Conservation (phyloP, 257 asterid species). For the Primulina huaijiensis region DNA sequence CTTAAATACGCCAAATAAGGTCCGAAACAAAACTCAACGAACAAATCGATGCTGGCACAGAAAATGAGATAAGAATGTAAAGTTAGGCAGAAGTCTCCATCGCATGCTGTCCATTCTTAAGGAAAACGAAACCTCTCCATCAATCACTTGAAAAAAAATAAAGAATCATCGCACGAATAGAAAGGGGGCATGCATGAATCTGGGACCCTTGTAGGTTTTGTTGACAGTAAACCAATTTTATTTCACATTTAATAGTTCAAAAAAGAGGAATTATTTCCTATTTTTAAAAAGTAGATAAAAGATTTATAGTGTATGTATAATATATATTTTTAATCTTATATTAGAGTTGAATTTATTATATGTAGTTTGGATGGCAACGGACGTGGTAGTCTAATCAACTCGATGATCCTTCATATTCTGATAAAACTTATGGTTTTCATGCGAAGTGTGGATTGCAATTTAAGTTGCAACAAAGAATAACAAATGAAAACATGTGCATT, state of each 20-base stretch:
- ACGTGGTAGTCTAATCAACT: background rate
- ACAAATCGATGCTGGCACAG: background rate
- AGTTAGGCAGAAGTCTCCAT: conserved; percentile 31
- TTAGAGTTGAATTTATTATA: too few species aligned
- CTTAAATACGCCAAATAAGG: background rate
- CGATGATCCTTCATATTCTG: background rate
- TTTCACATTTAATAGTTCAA: too few species aligned
- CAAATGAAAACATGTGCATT: background rate
- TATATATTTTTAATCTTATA: too few species aligned
- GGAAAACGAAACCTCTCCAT: background rate
- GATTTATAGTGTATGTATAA: too few species aligned
- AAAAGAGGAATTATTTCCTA: too few species aligned
- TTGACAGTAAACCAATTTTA: too few species aligned
- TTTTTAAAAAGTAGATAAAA: too few species aligned
- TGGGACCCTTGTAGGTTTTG: background rate
- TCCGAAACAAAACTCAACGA: background rate
- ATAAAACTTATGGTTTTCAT: background rate
- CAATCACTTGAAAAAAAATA: background rate
- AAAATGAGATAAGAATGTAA: conserved; percentile 25
- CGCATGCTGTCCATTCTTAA: conserved; percentile 25
- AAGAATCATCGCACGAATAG: background rate
- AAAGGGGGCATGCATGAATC: background rate
- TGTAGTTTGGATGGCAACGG: background rate
- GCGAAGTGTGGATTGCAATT: background rate
- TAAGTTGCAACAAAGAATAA: background rate